Evolutionary conservation across 2,329 filamentous ascomycete genomes (phyloP).

Genomic region (Gaeumannomyces tritici): DNA sequence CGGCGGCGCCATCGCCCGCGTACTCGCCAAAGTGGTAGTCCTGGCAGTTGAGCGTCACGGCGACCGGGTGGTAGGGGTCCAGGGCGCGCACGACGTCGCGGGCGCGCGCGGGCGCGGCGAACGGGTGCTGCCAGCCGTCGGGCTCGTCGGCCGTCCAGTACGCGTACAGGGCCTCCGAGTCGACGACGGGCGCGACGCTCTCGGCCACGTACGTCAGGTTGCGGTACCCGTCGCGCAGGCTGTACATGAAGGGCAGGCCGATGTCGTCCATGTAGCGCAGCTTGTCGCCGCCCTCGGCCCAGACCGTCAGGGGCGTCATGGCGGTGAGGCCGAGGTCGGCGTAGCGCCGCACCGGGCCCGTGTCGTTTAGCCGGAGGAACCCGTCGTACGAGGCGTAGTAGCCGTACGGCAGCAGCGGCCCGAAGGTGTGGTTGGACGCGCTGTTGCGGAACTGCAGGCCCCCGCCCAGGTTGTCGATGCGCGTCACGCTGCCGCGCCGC

Average conservation of each 20-base stretch:
- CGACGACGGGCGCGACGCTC: background rate
- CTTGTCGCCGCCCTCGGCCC: conserved; percentile 18
- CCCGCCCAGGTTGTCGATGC: conserved; percentile 34
- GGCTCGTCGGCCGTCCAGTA: conserved; percentile 23
- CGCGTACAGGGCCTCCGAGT: conserved; percentile 14
- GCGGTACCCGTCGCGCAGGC: conserved; percentile 32
- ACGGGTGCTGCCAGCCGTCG: conserved; percentile 3
- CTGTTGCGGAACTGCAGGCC: conserved; percentile 28
- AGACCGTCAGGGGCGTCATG: conserved; percentile 31
- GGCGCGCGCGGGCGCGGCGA: background rate
- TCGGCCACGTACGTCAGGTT: conserved; percentile 23
- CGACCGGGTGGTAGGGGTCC: conserved; percentile 53
- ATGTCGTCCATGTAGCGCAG: conserved; percentile 29
- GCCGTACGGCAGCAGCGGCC: conserved; percentile 32
- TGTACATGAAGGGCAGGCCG: conserved; percentile 32
- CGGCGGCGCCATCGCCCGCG: conserved; percentile 38
- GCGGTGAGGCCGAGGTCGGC: conserved; percentile 29
- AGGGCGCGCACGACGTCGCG: conserved; percentile 31
- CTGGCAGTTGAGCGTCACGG: conserved; percentile 49
- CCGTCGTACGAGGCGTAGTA: conserved; percentile 32
- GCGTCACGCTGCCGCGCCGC: conserved; percentile 29
- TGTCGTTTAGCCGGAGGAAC: conserved; percentile 29
- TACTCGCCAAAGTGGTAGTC: conserved; percentile 52
- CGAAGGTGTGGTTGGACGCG: conserved; percentile 23
- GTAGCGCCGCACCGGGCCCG: conserved; percentile 23